phyloP scores from a whole-genome alignment of 371 early-diverging fungal species.

The Mortierella sp. region DNA sequence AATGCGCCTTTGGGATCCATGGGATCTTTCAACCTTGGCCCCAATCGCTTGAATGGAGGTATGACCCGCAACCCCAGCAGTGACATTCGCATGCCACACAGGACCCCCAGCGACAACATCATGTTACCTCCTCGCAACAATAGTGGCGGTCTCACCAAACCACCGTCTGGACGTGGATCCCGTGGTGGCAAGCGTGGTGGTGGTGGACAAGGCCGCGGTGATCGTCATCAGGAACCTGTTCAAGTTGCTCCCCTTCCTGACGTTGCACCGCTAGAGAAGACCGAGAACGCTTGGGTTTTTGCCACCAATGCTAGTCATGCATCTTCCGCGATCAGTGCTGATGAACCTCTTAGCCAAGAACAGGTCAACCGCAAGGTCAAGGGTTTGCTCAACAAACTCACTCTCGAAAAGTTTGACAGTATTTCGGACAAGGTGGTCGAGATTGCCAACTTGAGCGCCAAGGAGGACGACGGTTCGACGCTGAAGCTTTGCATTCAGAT shows the following conservation, averaged over 20 bases:
- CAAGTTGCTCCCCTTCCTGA: conserved; percentile 73
- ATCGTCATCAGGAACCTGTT: conserved; percentile 62
- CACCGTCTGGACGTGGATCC: conserved; percentile 56
- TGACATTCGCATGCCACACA: conserved; percentile 44
- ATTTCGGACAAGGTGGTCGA: conserved; percentile 86
- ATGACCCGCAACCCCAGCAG: conserved; percentile 56
- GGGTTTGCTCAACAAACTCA: conserved; percentile 93
- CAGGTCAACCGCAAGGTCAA: conserved; percentile 83
- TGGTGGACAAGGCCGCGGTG: conserved; percentile 68
- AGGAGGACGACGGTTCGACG: conserved; percentile 75
- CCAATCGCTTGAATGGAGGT: conserved; percentile 62
- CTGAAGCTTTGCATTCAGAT: conserved; percentile 78
- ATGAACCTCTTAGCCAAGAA: conserved; percentile 60
- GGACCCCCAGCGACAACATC: conserved; percentile 45
- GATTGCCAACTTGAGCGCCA: conserved; percentile 75
- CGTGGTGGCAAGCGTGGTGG: conserved; percentile 69
- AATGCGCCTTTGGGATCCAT: conserved; percentile 55
- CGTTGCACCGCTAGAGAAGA: conserved; percentile 79
- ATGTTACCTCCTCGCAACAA: no score
- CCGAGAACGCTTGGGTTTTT: conserved; percentile 90
- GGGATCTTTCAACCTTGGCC: conserved; percentile 60
- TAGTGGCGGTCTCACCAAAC: conserved; percentile 53
- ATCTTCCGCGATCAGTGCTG: conserved; percentile 33
- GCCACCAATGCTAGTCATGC: conserved; percentile 41
- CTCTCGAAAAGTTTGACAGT: conserved; percentile 91